A percentile compares a stretch with the other conserved stretches of the same genome.
phyloP scores from a whole-genome alignment of 768 basidiomycete species.

The Suillus lakei region DNA sequence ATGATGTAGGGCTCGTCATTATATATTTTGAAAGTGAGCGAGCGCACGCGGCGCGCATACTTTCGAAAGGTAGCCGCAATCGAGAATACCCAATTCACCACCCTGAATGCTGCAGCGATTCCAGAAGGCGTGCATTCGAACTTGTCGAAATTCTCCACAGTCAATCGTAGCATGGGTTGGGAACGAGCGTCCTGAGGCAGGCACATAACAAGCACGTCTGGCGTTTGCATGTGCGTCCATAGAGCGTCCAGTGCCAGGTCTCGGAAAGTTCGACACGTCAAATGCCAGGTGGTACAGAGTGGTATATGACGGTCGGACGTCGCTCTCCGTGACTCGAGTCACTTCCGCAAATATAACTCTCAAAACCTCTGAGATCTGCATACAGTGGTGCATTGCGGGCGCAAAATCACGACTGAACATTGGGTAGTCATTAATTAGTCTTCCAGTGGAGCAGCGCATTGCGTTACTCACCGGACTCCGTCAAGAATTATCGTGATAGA shows the following conservation, averaged over 20 bases:
- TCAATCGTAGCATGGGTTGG: no score
- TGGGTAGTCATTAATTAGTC: not conserved
- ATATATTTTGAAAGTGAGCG: not conserved
- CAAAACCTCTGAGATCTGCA: not conserved
- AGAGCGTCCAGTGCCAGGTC: not conserved
- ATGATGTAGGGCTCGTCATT: no score
- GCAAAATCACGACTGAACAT: not conserved
- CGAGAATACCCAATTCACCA: no score
- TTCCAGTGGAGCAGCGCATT: not conserved
- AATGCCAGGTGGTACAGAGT: not conserved
- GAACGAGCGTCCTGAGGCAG: slow-evolving; percentile 4
- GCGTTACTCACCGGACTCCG: not conserved
- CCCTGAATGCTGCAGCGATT: no score
- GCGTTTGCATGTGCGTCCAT: not conserved
- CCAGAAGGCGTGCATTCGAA: no score
- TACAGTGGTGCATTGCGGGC: not conserved
- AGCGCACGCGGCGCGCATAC: not conserved
- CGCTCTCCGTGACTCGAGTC: not conserved
- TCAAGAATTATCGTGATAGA: not conserved
- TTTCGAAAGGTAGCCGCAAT: not conserved
- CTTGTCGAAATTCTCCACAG: no score
- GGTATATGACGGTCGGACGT: not conserved
- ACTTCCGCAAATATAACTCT: not conserved
- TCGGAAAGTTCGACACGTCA: not conserved
- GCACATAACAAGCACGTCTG: not conserved